These are phyloP conservation scores for Botryobasidium botryosum DNA, from an alignment of 768 basidiomycete genomes.

Conservation along the genomic window DNA sequence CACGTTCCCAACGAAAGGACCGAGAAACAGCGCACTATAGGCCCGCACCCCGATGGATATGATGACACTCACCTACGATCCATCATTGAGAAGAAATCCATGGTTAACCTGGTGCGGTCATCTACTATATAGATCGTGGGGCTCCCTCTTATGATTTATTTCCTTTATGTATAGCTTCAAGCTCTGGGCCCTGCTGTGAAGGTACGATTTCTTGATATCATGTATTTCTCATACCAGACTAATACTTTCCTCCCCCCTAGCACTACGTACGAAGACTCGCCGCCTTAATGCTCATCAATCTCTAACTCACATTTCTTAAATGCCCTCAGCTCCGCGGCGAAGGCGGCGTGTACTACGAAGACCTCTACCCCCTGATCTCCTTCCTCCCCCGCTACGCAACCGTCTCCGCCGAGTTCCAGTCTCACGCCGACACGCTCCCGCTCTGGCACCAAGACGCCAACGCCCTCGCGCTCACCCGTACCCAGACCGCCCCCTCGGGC, in stretches of 20 bases:
- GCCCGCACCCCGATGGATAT: background rate
- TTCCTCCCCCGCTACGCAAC: conserved; percentile 44
- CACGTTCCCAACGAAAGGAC: conserved; percentile 6
- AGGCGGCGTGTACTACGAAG: conserved; percentile 52
- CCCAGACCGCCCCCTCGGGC: background rate
- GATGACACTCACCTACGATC: conserved; percentile 1
- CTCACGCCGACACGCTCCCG: conserved; percentile 3
- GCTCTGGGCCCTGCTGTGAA: background rate
- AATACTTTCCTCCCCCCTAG: conserved; percentile 17
- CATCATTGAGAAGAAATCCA: conserved; percentile 8
- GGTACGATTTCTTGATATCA: conserved; percentile 4
- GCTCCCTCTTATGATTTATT: too few relatives aligned
- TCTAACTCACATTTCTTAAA: conserved; percentile 10
- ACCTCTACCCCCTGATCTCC: conserved; percentile 51
- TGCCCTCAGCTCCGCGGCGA: conserved; percentile 41
- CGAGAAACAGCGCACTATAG: background rate
- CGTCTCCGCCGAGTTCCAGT: background rate
- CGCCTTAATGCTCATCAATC: background rate
- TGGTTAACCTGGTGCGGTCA: conserved; percentile 10
- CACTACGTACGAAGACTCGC: conserved; percentile 24
- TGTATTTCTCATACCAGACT: background rate
- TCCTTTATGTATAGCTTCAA: background rate
- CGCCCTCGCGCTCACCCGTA: background rate
- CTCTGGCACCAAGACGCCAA: background rate
- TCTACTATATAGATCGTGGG: too few relatives aligned